These are phyloP conservation scores for Ganoderma sp. DNA, from an alignment of 1,284 basidiomycete genomes.

Conservation along the genomic window DNA sequence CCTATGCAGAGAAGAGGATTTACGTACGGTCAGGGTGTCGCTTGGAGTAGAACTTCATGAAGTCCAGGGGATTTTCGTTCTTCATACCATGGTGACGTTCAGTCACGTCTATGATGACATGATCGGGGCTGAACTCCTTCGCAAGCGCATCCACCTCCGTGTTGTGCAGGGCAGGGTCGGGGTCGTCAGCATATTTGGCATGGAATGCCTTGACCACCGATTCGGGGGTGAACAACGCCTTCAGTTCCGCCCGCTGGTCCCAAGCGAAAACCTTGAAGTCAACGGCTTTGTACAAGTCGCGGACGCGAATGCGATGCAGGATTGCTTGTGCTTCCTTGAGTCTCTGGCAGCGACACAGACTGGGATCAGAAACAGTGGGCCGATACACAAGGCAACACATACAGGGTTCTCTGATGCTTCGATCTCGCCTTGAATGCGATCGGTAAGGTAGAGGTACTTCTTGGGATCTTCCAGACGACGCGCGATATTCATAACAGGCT, in stretches of 20 bases:
- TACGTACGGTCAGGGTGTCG: slow-evolving; percentile 58
- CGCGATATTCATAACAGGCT: slow-evolving; percentile 65
- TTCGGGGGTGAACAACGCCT: slow-evolving; percentile 50
- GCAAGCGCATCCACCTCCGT: not conserved
- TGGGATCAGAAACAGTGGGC: too few relatives aligned
- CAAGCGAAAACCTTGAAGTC: slow-evolving; percentile 70
- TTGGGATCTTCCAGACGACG: slow-evolving; percentile 60
- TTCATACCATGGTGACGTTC: slow-evolving; percentile 78
- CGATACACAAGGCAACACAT: slow-evolving; percentile 16
- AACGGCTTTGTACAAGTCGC: slow-evolving; percentile 72
- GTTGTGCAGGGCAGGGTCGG: not conserved
- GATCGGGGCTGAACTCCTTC: slow-evolving; percentile 46
- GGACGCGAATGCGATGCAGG: slow-evolving; percentile 60
- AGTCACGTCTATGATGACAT: slow-evolving; percentile 69
- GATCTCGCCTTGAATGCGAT: slow-evolving; percentile 65
- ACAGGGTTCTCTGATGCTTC: slow-evolving; percentile 59
- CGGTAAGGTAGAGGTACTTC: slow-evolving; percentile 67
- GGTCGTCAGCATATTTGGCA: slow-evolving; percentile 24
- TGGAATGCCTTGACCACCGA: slow-evolving; percentile 60
- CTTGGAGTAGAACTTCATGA: slow-evolving; percentile 77
- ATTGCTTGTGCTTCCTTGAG: slow-evolving; percentile 64
- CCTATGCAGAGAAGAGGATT: not conserved
- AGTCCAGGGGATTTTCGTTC: slow-evolving; percentile 69
- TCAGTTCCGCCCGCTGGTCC: slow-evolving; percentile 35
- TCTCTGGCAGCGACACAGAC: slow-evolving; percentile 49